Conservation (phyloP, 352 stramenopile genomes). For the Pythium phragmitis region DNA sequence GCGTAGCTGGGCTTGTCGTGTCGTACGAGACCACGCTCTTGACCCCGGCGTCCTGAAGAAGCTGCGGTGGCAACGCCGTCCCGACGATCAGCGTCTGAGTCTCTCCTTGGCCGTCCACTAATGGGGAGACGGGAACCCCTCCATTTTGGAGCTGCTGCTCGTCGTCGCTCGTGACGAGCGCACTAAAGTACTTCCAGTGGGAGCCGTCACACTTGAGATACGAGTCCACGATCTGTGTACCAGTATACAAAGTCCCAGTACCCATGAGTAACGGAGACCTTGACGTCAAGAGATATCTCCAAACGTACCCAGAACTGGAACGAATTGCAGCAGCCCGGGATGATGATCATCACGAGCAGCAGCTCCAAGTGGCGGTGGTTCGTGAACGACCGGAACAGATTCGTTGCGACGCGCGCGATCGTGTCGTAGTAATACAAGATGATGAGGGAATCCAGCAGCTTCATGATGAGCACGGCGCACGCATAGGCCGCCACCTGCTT, state of each 20-base stretch:
- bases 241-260: constrained; percentile 1
- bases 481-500: constrained; percentile 55
- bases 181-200: constrained; percentile 42
- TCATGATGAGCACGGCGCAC: constrained; percentile 48
- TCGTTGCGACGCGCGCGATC: constrained; percentile 43
- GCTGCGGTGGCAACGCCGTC: background rate
- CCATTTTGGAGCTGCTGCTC: constrained; percentile 27
- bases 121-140: background rate
- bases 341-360: constrained; percentile 75
- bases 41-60: background rate
- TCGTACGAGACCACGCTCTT: constrained; percentile 17
- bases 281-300: background rate
- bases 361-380: constrained; percentile 69
- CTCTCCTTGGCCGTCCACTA: constrained; percentile 4
- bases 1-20: constrained; percentile 11
- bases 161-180: constrained; percentile 25
- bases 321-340: constrained; percentile 63
- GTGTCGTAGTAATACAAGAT: constrained; percentile 43
- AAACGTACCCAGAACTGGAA: constrained; percentile 72
- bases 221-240: constrained; percentile 53
- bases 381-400: constrained; percentile 51
- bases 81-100: constrained; percentile 16
- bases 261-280: too few relatives aligned
- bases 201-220: constrained; percentile 51
- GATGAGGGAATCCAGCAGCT: constrained; percentile 42